Evolutionary conservation across 768 basidiomycete species (phyloP).

Genomic region (Hygrophorus russula): DNA sequence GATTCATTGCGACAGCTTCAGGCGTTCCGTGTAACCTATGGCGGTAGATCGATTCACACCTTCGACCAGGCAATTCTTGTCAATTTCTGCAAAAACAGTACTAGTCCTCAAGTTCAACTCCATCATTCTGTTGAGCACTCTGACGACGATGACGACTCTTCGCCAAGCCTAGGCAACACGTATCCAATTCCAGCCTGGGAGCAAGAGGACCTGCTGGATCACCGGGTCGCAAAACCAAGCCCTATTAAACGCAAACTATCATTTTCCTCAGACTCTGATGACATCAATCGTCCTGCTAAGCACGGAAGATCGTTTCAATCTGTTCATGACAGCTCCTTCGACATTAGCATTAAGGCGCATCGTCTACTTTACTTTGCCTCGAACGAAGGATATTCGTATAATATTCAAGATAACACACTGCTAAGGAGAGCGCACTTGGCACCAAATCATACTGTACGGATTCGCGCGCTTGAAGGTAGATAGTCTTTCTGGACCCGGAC

Average conservation of each 20-base stretch:
- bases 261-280: neutral
- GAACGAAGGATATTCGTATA: slow-evolving; percentile 3
- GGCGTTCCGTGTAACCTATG: too few relatives aligned
- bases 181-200: slow-evolving; percentile 13
- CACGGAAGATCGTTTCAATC: slow-evolving; percentile 32
- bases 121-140: neutral
- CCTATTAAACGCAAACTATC: slow-evolving; percentile 7
- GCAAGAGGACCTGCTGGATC: slow-evolving; percentile 4
- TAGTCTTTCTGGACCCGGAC: neutral
- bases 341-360: slow-evolving; percentile 27
- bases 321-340: slow-evolving; percentile 33
- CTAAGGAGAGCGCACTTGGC: neutral
- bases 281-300: slow-evolving; percentile 26
- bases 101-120: neutral
- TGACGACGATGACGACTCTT: neutral
- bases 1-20: neutral
- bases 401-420: neutral
- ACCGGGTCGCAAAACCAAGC: slow-evolving; percentile 10
- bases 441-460: slow-evolving; percentile 9
- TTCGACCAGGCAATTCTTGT: slow-evolving; percentile 20
- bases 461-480: slow-evolving; percentile 24
- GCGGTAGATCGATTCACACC: slow-evolving; percentile 14
- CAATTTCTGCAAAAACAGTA: slow-evolving; percentile 9
- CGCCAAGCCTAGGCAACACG: neutral
- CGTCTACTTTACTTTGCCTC: slow-evolving; percentile 15